These are phyloP conservation scores for Colletotrichum endophyticum DNA, from an alignment of 2,329 filamentous ascomycete species.

Conservation along the genomic window DNA sequence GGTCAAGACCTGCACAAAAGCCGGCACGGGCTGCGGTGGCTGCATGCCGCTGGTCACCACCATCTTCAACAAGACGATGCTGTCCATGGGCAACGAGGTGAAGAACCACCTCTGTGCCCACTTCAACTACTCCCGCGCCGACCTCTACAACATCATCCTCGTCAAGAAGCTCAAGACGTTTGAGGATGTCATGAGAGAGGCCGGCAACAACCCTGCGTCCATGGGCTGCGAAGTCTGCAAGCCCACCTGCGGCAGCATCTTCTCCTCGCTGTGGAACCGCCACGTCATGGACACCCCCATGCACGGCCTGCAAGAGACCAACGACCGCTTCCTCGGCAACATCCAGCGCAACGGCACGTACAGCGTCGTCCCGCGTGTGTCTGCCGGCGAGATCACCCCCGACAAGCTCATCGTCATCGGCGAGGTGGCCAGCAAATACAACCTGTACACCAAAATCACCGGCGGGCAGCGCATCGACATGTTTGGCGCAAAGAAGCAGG, in stretches of 20 bases:
- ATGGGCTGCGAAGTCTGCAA: slow-evolving; percentile 88
- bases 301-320: slow-evolving; percentile 86
- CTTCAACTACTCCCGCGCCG: slow-evolving; percentile 82
- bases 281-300: slow-evolving; percentile 76
- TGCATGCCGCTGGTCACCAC: slow-evolving; percentile 88
- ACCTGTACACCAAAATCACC: slow-evolving; percentile 89
- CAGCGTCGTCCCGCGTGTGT: slow-evolving; percentile 82
- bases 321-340: slow-evolving; percentile 86
- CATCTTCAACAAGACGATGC: slow-evolving; percentile 91
- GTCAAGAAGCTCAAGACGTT: slow-evolving; percentile 80
- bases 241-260: slow-evolving; percentile 79
- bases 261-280: slow-evolving; percentile 82
- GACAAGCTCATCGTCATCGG: slow-evolving; percentile 86
- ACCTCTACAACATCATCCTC: slow-evolving; percentile 89
- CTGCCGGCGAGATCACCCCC: slow-evolving; percentile 86
- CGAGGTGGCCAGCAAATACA: slow-evolving; percentile 82
- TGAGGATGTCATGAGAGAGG: slow-evolving; percentile 77
- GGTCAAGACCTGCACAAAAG: slow-evolving; percentile 89
- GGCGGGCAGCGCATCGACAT: slow-evolving; percentile 91
- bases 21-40: slow-evolving; percentile 87
- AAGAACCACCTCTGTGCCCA: slow-evolving; percentile 87
- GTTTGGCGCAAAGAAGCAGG: slow-evolving; percentile 90
- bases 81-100: slow-evolving; percentile 83
- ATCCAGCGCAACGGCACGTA: slow-evolving; percentile 93
- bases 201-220: slow-evolving; percentile 73